Base-by-base conservation (phyloP, 2,329 filamentous ascomycete genomes). In the Aquanectria penicillioides region DNA sequence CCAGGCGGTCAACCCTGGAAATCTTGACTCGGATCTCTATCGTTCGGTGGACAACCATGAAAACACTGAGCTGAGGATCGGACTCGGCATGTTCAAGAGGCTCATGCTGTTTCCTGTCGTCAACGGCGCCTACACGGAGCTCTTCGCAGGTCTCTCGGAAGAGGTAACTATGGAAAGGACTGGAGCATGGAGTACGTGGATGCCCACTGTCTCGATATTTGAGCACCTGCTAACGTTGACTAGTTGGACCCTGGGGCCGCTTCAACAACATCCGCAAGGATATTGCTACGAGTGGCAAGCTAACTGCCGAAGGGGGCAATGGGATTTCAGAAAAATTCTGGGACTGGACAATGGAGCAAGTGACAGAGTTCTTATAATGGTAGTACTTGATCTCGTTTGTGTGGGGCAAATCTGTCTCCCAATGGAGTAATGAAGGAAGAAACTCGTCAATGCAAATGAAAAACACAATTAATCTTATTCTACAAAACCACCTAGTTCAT, bases 1-100 rank as follows among this genome's bases (percentile, higher is more conserved):
- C 13, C 18, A n/a, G 36, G 51, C 41, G 0, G 22, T 49, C 1
- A 65, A 65, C 12, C 62, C 63, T 2, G 63, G 63, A 18, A 65
- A 65, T 10, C 12, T 65, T 0, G 29, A 63, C 6, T 48, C 44
- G 10, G 31, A 48, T 7, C 20, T 48, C 7, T 13, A 11, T n/a
- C 29, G 44, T n/a, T n/a, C n/a, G n/a, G n/a, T n/a, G n/a, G n/a
- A n/a, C n/a, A n/a, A n/a, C n/a, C n/a, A n/a, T n/a, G n/a, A n/a
- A n/a, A n/a, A n/a, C n/a, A n/a, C n/a, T n/a, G n/a, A n/a, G n/a
- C n/a, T n/a, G n/a, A n/a, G n/a, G n/a, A n/a, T 40, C 2, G 13
- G 26, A 13, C 15, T 26, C 25, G 15, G 17, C 11, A 4, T 36
- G 9, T 18, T 48, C 7, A 20, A 28, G 7, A n/a, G 26, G 4